Evolutionary conservation across 2,329 filamentous ascomycete genomes (phyloP).

Genomic region (Akanthomyces uredinophilus): DNA sequence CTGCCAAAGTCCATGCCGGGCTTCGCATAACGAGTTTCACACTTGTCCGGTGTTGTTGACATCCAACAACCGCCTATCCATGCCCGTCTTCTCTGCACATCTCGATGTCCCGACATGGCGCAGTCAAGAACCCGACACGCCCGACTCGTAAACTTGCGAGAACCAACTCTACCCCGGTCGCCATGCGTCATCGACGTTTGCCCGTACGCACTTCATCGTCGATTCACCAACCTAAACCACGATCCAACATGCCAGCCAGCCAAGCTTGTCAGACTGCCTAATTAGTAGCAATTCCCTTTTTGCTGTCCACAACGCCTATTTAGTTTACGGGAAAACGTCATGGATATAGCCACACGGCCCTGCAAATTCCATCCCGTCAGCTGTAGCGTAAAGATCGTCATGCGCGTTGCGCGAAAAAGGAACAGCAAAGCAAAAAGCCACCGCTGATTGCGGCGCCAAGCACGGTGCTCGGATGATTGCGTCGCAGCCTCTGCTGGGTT

Average conservation of each 20-base stretch:
- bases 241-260: conserved; percentile 2
- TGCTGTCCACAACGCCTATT: background rate
- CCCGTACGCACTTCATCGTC: background rate
- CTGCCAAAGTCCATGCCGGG: background rate
- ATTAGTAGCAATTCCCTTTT: too few species aligned
- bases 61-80: background rate
- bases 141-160: background rate
- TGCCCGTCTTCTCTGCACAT: background rate
- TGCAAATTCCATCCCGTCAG: background rate
- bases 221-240: background rate
- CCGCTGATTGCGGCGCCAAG: conserved; percentile 6
- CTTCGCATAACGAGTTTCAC: conserved; percentile 9
- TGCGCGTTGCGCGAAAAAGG: background rate
- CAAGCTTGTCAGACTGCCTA: background rate
- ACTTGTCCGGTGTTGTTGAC: conserved; percentile 5
- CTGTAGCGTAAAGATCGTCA: background rate
- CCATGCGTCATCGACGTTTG: conserved; percentile 9
- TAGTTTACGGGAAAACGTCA: background rate
- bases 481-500: conserved; percentile 2
- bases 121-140: background rate
- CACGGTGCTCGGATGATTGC: conserved; percentile 7
- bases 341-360: background rate
- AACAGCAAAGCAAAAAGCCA: conserved; percentile 1
- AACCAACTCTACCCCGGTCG: background rate
- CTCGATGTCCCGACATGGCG: background rate